Evolutionary conservation across 371 early-diverging fungal species (phyloP).

Genomic region (Mortierella sp.): DNA sequence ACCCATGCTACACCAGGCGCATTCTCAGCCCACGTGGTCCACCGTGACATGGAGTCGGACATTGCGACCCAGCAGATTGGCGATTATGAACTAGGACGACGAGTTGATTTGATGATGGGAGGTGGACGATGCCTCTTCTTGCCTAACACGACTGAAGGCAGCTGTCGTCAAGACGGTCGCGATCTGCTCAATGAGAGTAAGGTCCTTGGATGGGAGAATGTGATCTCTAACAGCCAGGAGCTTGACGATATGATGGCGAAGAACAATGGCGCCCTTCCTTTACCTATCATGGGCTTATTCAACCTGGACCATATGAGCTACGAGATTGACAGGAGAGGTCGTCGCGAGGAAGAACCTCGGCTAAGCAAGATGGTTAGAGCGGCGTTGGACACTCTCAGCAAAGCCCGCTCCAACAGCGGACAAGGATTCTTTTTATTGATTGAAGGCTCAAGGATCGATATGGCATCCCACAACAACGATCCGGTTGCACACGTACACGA

Average conservation of each 20-base stretch:
- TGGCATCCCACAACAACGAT: conserved; percentile 79
- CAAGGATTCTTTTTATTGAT: conserved; percentile 95
- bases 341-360: conserved; percentile 71
- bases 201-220: conserved; percentile 68
- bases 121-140: conserved; percentile 91
- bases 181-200: conserved; percentile 67
- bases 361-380: conserved; percentile 85
- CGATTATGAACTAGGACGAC: conserved; percentile 81
- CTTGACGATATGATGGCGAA: conserved; percentile 16
- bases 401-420: conserved; percentile 54
- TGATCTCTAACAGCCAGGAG: conserved; percentile 58
- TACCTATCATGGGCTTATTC: conserved; percentile 86
- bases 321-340: conserved; percentile 75
- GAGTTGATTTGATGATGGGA: conserved; percentile 92
- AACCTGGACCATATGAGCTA: conserved; percentile 88
- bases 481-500: conserved; percentile 92
- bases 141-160: conserved; percentile 63
- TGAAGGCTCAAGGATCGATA: conserved; percentile 89
- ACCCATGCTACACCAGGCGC: conserved; percentile 91
- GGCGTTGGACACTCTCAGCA: conserved; percentile 76
- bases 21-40: conserved; percentile 84
- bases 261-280: conserved; percentile 20
- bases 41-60: conserved; percentile 79
- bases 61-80: conserved; percentile 94
- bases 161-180: conserved; percentile 80